These are phyloP conservation scores for Platismatia glauca DNA, from an alignment of 495 filamentous ascomycete genomes.

Conservation along the genomic window DNA sequence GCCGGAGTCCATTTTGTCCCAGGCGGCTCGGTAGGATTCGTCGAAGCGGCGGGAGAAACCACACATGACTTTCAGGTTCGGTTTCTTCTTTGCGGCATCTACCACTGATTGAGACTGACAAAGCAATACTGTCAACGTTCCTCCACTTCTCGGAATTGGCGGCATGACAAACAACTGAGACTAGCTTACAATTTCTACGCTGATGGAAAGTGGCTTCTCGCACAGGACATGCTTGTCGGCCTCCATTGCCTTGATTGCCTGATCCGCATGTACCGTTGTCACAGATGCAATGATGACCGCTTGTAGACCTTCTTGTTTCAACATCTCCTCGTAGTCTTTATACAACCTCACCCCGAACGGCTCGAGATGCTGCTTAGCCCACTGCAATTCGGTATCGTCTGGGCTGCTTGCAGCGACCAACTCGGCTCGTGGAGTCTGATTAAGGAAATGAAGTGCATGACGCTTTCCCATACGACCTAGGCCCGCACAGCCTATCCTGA, in stretches of 20 bases:
- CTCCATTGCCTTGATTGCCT: conserved; percentile 48
- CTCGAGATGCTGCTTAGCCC: conserved; percentile 41
- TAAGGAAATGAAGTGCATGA: conserved; percentile 46
- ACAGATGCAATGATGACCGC: conserved; percentile 46
- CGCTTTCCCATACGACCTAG: conserved; percentile 53
- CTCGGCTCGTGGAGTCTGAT: conserved; percentile 43
- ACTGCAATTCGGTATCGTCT: conserved; percentile 41
- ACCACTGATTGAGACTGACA: conserved; percentile 43
- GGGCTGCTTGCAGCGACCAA: conserved; percentile 46
- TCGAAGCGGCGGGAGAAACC: conserved; percentile 53
- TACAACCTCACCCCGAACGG: conserved; percentile 41
- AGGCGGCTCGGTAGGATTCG: conserved; percentile 45
- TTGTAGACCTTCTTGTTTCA: conserved; percentile 44
- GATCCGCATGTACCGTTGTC: conserved; percentile 47
- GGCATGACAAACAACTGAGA: neutral
- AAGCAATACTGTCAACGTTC: neutral
- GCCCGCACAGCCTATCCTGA: conserved; percentile 44
- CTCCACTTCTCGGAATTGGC: no score
- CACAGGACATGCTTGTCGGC: conserved; percentile 47
- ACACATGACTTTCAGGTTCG: conserved; percentile 50
- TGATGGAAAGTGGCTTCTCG: conserved; percentile 43
- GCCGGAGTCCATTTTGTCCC: conserved; percentile 37
- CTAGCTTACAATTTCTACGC: conserved; percentile 41
- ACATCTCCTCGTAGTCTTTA: conserved; percentile 48
- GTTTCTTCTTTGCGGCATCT: conserved; percentile 40